Conservation (phyloP, 805 yeast genomes). For the Danielozyma ontarioensis region DNA sequence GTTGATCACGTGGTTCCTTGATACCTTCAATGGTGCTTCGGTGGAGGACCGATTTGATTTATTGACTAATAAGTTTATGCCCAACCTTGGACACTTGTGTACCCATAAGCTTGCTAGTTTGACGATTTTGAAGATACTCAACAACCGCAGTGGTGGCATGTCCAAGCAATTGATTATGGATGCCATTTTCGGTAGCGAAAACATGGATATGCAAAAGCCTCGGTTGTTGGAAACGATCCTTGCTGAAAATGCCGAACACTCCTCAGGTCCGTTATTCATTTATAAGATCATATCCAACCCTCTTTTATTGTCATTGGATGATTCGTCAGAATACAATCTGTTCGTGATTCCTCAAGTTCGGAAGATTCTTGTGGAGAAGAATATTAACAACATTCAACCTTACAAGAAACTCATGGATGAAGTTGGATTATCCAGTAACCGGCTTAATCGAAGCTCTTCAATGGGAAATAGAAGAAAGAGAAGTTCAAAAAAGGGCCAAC, state of each 20-base stretch:
- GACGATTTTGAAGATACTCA: slow-evolving; percentile 74
- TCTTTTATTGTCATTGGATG: slow-evolving; percentile 33
- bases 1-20: slow-evolving; percentile 90
- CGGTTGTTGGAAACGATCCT: slow-evolving; percentile 51
- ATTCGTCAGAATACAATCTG: slow-evolving; percentile 39
- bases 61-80: slow-evolving; percentile 57
- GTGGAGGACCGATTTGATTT: slow-evolving; percentile 57
- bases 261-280: slow-evolving; percentile 52
- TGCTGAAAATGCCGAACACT: slow-evolving; percentile 57
- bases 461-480: slow-evolving; percentile 19
- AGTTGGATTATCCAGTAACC: slow-evolving; percentile 58
- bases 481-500: slow-evolving; percentile 5
- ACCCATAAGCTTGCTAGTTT: slow-evolving; percentile 81
- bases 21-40: slow-evolving; percentile 44
- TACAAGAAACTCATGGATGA: slow-evolving; percentile 88
- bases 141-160: slow-evolving; percentile 58
- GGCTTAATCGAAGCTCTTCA: slow-evolving; percentile 24
- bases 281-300: slow-evolving; percentile 77
- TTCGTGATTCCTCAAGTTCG: slow-evolving; percentile 60
- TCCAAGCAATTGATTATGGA: slow-evolving; percentile 60
- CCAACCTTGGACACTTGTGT: slow-evolving; percentile 59
- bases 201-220: slow-evolving; percentile 11
- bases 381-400: slow-evolving; percentile 55
- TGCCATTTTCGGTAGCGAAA: slow-evolving; percentile 54
- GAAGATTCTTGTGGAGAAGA: slow-evolving; percentile 54